A percentile compares a stretch with the other conserved stretches of the same genome.
Conservation (phyloP, 176 grass and related monocot genomes). For the Thalia dealbata region DNA sequence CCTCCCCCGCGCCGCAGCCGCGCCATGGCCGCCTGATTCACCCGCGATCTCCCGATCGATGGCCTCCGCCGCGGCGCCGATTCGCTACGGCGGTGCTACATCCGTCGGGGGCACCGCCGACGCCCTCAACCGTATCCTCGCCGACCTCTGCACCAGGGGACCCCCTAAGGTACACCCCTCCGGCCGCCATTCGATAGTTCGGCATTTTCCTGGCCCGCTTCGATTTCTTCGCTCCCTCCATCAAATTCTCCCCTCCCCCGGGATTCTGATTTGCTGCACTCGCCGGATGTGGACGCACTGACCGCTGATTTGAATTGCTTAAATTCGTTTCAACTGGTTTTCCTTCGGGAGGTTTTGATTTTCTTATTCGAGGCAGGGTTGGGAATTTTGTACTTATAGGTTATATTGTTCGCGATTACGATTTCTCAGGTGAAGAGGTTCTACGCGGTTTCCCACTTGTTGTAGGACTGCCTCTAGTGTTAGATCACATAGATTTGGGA, state of each 20-base stretch:
- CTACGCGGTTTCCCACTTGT: not conserved
- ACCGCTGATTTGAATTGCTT: not conserved
- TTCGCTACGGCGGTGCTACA: constrained; percentile 6
- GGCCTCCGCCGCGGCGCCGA: not conserved
- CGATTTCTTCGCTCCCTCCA: not conserved
- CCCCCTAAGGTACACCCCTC: not conserved
- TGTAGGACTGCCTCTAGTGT: not conserved
- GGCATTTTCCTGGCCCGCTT: not conserved
- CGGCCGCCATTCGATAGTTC: not conserved
- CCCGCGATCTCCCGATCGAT: not conserved
- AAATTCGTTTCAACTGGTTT: not conserved
- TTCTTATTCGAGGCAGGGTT: not conserved
- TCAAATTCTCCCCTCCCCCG: not conserved
- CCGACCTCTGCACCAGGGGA: constrained; percentile 12
- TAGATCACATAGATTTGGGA: not conserved
- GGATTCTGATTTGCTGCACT: not conserved
- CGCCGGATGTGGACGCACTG: not conserved
- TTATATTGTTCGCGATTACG: not conserved
- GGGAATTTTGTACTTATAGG: not conserved
- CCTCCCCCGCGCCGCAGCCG: too few relatives aligned
- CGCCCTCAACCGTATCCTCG: constrained; percentile 13
- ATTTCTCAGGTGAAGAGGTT: not conserved
- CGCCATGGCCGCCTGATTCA: not conserved
- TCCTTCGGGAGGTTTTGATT: not conserved
- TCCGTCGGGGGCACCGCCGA: constrained; percentile 10